A percentile compares a stretch with the other conserved stretches of the same genome.
These are phyloP conservation scores for Penicillium atrosanguineum DNA, from an alignment of 495 filamentous ascomycete genomes.

Conservation along the genomic window DNA sequence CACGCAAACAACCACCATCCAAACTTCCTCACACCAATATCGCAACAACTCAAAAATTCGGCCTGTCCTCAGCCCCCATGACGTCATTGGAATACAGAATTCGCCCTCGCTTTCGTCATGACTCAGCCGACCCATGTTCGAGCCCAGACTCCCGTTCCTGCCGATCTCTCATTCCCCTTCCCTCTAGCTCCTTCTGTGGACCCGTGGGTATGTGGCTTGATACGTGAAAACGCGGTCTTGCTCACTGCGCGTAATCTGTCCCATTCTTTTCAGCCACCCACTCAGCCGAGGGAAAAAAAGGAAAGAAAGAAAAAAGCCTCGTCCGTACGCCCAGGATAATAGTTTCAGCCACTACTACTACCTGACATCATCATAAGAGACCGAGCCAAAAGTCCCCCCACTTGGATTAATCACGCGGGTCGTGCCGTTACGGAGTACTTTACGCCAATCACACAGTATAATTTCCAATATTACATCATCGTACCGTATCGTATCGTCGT, in stretches of 20 bases:
- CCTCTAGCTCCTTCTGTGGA: conserved; percentile 12
- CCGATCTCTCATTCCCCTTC: conserved; percentile 8
- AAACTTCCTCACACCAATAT: not conserved
- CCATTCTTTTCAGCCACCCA: no score
- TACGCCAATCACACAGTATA: not conserved
- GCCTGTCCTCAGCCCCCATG: not conserved
- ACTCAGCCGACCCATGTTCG: not conserved
- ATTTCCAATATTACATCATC: no score
- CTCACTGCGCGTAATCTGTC: no score
- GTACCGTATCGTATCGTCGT: not conserved
- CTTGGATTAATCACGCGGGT: not conserved
- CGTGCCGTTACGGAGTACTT: not conserved
- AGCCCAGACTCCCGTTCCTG: conserved; percentile 6
- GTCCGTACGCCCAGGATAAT: no score
- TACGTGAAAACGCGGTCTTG: not conserved
- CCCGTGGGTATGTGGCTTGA: not conserved
- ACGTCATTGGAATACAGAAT: not conserved
- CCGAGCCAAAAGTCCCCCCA: not conserved
- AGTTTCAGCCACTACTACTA: no score
- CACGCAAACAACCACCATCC: not conserved
- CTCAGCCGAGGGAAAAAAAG: no score
- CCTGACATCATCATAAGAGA: no score
- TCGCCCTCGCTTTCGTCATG: not conserved
- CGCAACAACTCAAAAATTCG: not conserved
- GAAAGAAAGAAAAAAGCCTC: no score